Conservation (phyloP, 1,139 yeast species). For the Protomyces arabidopsidicola region DNA sequence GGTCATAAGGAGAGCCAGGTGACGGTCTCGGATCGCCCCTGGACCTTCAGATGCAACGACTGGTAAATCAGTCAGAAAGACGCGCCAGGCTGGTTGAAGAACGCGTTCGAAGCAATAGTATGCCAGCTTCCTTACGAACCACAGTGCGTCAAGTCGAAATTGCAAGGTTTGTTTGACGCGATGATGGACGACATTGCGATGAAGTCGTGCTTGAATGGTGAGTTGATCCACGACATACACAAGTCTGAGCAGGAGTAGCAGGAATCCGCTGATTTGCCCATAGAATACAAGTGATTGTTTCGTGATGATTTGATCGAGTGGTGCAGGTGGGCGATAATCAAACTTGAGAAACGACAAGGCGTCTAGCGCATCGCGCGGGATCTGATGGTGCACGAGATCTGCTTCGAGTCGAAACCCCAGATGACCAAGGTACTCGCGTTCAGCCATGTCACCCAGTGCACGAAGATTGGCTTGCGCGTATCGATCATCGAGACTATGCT, state of each 20-base stretch:
- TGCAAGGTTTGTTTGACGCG: background rate
- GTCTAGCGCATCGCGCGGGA: conserved; percentile 9
- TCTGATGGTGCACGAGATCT: background rate
- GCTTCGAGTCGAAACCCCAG: conserved; percentile 7
- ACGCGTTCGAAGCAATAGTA: conserved; percentile 12
- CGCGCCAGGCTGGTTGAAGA: background rate
- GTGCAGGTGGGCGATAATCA: conserved; percentile 9
- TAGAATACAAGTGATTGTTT: background rate
- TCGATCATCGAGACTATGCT: background rate
- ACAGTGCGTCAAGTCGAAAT: conserved; percentile 11
- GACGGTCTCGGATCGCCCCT: conserved; percentile 7
- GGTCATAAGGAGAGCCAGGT: conserved; percentile 2
- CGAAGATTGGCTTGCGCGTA: background rate
- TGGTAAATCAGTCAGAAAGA: background rate
- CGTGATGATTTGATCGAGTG: conserved; percentile 15
- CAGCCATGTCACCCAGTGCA: background rate
- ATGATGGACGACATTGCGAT: background rate
- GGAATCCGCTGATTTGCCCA: conserved; percentile 8
- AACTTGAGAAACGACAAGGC: conserved; percentile 17
- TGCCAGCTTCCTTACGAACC: conserved; percentile 6
- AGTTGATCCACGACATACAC: conserved; percentile 5
- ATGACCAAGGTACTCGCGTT: conserved; percentile 4
- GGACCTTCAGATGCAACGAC: background rate
- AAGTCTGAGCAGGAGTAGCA: conserved; percentile 9
- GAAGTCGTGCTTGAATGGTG: conserved; percentile 3